These are phyloP conservation scores for Chionographis japonica DNA, from an alignment of 106 monocot genomes.

Conservation along the genomic window DNA sequence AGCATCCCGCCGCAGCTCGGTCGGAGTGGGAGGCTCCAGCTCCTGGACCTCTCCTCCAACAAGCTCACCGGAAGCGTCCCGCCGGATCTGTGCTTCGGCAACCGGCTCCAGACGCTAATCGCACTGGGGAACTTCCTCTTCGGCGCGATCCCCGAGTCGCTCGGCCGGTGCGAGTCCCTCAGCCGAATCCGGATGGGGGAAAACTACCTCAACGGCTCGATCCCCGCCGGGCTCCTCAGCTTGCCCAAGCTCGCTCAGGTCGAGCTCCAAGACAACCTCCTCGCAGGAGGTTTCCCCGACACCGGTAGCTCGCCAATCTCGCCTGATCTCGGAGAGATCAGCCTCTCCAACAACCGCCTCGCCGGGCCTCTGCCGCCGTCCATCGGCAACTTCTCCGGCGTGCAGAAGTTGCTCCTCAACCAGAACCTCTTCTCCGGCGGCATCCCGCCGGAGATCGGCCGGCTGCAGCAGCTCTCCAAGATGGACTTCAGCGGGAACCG, in stretches of 20 bases:
- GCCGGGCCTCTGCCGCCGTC: conserved; percentile 54
- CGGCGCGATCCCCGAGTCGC: conserved; percentile 58
- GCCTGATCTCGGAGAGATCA: conserved; percentile 59
- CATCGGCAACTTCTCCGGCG: conserved; percentile 51
- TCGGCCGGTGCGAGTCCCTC: conserved; percentile 58
- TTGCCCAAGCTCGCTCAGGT: conserved; percentile 65
- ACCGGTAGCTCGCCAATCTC: conserved; percentile 19
- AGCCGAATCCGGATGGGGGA: conserved; percentile 71
- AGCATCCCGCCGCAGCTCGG: conserved; percentile 45
- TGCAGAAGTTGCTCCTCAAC: conserved; percentile 69
- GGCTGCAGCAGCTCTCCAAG: conserved; percentile 70
- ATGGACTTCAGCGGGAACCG: conserved; percentile 53
- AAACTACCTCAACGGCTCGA: conserved; percentile 78
- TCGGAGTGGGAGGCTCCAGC: conserved; percentile 37
- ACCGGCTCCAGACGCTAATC: conserved; percentile 56
- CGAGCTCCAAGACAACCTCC: conserved; percentile 74
- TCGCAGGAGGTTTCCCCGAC: conserved; percentile 62
- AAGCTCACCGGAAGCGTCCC: conserved; percentile 56
- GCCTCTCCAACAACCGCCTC: conserved; percentile 69
- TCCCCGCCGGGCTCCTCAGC: conserved; percentile 42
- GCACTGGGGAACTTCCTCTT: conserved; percentile 66
- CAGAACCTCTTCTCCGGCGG: conserved; percentile 53
- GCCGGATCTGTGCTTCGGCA: conserved; percentile 42
- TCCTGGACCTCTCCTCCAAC: conserved; percentile 54
- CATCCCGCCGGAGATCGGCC: conserved; percentile 61